These are phyloP conservation scores for Nothopassalora personata DNA, from an alignment of 2,329 filamentous ascomycete genomes.

Conservation along the genomic window DNA sequence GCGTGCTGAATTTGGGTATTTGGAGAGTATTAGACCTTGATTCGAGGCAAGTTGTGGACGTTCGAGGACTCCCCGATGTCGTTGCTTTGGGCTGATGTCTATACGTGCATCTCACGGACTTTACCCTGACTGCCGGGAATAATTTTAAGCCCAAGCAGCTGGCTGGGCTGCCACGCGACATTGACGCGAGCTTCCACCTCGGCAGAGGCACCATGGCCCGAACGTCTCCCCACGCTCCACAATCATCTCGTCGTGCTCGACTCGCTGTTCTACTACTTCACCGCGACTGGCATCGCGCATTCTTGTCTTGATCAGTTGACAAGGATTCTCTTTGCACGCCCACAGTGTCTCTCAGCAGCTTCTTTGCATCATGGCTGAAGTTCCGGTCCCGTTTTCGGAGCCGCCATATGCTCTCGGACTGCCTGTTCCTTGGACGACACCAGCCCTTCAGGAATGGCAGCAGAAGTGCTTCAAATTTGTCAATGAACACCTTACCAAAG, in stretches of 20 bases:
- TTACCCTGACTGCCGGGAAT: background rate
- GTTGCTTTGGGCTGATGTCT: constrained; percentile 37
- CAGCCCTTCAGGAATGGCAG: constrained; percentile 62
- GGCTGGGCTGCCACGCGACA: background rate
- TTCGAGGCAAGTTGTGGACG: constrained; percentile 71
- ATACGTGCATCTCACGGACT: too few relatives aligned
- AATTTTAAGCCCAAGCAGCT: background rate
- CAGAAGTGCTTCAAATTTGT: constrained; percentile 63
- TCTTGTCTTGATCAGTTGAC: background rate
- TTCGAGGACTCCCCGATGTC: constrained; percentile 67
- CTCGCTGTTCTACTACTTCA: background rate
- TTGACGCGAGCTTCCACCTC: background rate
- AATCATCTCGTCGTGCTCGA: background rate
- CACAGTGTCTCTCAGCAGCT: too few relatives aligned
- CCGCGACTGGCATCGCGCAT: background rate
- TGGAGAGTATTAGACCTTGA: constrained; percentile 67
- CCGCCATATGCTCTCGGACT: constrained; percentile 65
- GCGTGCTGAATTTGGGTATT: constrained; percentile 65
- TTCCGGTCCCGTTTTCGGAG: constrained; percentile 62
- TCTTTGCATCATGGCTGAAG: background rate
- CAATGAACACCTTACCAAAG: constrained; percentile 55
- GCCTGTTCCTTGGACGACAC: constrained; percentile 66
- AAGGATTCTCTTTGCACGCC: too few relatives aligned
- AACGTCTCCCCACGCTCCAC: background rate
- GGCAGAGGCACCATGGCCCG: background rate